Percentiles rank a stretch among this genome's conserved stretches.
These are phyloP conservation scores for Falciphora oryzae DNA, from an alignment of 2,329 filamentous ascomycete genomes.

Conservation along the genomic window DNA sequence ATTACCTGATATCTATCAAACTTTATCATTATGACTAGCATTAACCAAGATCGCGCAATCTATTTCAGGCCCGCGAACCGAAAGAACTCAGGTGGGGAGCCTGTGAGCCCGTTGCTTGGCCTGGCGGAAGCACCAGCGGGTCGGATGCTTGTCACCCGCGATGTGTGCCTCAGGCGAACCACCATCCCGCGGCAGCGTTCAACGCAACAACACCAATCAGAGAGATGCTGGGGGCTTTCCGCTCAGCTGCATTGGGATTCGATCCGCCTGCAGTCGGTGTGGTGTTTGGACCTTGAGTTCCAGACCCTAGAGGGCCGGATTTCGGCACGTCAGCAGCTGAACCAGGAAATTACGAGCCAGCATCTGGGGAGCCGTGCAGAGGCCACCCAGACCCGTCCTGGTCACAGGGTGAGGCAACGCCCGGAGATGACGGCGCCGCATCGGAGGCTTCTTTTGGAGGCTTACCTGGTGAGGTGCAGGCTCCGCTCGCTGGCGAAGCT, in stretches of 20 bases:
- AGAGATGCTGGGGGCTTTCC: background rate
- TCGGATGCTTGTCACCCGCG: background rate
- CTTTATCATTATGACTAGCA: background rate
- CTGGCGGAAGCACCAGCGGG: background rate
- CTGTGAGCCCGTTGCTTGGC: background rate
- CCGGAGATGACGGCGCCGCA: background rate
- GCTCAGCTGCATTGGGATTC: background rate
- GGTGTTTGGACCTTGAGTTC: background rate
- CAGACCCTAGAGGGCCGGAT: background rate
- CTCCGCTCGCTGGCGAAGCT: background rate
- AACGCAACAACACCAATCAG: background rate
- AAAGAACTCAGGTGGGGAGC: background rate
- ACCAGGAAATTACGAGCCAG: background rate
- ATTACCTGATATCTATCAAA: background rate
- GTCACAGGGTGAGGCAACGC: background rate
- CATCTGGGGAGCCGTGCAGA: background rate
- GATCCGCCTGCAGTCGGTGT: background rate
- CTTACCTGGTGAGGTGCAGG: background rate
- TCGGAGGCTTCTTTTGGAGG: background rate
- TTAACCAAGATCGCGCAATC: background rate
- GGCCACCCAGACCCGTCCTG: background rate
- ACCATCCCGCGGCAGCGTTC: background rate
- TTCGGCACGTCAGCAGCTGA: background rate
- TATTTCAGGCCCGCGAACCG: background rate
- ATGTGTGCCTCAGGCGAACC: background rate